These are phyloP conservation scores for Pythium folliculosum DNA, from an alignment of 352 stramenopile genomes.

Conservation along the genomic window DNA sequence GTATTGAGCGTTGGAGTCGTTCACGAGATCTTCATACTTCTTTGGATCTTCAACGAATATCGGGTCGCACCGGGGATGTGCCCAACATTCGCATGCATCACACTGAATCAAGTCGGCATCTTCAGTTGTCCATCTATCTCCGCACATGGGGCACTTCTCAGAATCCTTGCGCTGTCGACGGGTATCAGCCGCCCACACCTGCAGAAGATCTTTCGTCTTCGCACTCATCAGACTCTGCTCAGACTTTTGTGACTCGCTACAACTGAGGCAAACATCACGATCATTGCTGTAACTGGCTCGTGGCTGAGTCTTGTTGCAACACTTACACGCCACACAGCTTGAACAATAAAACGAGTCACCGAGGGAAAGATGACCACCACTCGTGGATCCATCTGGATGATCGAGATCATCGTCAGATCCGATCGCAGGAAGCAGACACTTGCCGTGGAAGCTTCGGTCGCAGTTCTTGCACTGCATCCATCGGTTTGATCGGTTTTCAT, in stretches of 20 bases:
- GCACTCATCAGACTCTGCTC: constrained; percentile 48
- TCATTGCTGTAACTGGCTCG: constrained; percentile 73
- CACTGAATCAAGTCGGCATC: constrained; percentile 88
- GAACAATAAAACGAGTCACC: constrained; percentile 58
- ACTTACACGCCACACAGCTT: constrained; percentile 63
- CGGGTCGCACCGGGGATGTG: constrained; percentile 73
- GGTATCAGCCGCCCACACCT: constrained; percentile 59
- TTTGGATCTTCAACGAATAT: constrained; percentile 58
- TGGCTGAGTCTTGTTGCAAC: constrained; percentile 44
- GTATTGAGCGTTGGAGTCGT: constrained; percentile 69
- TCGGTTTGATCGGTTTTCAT: constrained; percentile 6
- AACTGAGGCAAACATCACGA: constrained; percentile 56
- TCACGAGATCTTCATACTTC: constrained; percentile 66
- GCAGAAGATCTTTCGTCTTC: constrained; percentile 53
- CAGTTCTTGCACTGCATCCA: constrained; percentile 32
- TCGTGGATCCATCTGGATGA: constrained; percentile 14
- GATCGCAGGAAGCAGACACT: constrained; percentile 30
- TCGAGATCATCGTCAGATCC: constrained; percentile 19
- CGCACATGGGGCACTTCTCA: constrained; percentile 81
- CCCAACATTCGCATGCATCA: constrained; percentile 85
- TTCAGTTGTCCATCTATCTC: constrained; percentile 62
- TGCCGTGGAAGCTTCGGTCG: constrained; percentile 32
- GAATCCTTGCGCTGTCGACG: constrained; percentile 57
- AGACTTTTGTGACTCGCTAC: constrained; percentile 50
- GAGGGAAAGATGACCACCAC: neutral